These are phyloP conservation scores for Cyberlindnera suaveolens DNA, from an alignment of 805 yeast species.

Conservation along the genomic window DNA sequence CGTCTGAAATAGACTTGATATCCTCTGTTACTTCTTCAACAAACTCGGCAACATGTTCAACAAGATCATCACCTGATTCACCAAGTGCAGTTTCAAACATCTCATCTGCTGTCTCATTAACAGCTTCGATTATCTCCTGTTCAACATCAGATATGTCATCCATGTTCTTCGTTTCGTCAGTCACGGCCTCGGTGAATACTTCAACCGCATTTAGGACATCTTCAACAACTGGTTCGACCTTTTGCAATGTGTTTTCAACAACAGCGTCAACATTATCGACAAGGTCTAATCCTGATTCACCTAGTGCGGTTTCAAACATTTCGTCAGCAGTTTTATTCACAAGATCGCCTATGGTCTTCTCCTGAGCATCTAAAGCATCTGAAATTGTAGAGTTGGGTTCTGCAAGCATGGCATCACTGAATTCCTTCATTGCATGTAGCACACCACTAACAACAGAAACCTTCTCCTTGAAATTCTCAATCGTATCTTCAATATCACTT, in stretches of 20 bases:
- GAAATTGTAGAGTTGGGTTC: no score
- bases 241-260: background rate
- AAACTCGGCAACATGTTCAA: conserved; percentile 7
- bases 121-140: background rate
- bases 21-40: conserved; percentile 1
- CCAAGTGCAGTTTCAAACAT: conserved; percentile 13
- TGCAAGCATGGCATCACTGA: no score
- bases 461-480: no score
- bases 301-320: background rate
- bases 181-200: background rate
- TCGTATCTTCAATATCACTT: no score
- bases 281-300: background rate
- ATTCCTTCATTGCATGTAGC: no score
- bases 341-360: background rate
- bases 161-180: background rate
- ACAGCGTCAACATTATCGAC: background rate
- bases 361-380: background rate
- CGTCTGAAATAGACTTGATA: background rate
- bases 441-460: no score
- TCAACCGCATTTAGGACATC: background rate
- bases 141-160: background rate
- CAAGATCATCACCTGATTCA: conserved; percentile 8
- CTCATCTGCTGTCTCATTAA: conserved; percentile 2
- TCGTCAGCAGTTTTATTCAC: background rate
- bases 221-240: background rate